Conservation (phyloP, 768 basidiomycete species). For the Cystobasidium ongulense region DNA sequence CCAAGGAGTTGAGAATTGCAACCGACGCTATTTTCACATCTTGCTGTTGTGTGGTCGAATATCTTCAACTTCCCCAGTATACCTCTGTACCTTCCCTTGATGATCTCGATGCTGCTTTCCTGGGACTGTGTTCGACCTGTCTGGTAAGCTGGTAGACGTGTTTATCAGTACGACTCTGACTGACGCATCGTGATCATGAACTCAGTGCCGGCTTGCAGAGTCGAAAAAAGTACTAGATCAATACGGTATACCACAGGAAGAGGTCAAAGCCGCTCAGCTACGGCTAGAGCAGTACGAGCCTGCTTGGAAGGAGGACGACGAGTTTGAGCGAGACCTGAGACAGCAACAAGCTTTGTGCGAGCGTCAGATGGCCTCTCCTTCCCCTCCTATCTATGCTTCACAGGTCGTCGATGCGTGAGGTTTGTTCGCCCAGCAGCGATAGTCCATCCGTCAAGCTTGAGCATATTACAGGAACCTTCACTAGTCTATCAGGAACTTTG, state of each 20-base stretch:
- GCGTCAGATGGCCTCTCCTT: neutral
- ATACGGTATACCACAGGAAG: constrained; percentile 21
- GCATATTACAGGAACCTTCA: too few relatives aligned
- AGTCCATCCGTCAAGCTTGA: too few relatives aligned
- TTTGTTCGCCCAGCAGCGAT: too few relatives aligned
- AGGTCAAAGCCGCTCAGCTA: neutral
- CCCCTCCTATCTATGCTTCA: neutral
- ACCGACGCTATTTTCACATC: constrained; percentile 7
- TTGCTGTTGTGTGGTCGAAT: constrained; percentile 19
- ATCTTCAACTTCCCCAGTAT: constrained; percentile 23
- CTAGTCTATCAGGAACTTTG: too few relatives aligned
- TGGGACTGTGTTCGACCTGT: constrained; percentile 11
- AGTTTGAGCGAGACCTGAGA: neutral
- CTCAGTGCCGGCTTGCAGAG: constrained; percentile 10
- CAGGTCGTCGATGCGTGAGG: neutral
- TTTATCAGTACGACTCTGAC: neutral
- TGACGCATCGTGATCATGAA: neutral
- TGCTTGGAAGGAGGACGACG: neutral
- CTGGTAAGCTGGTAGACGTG: constrained; percentile 1
- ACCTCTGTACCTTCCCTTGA: neutral
- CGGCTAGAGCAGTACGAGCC: neutral
- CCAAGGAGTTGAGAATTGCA: constrained; percentile 20
- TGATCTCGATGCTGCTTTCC: constrained; percentile 15
- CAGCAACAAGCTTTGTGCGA: neutral
- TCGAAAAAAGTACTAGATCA: neutral